Percentiles rank a stretch among this genome's conserved stretches.
These are phyloP conservation scores for Solanum piurae DNA, from an alignment of 257 asterid species.

Conservation along the genomic window DNA sequence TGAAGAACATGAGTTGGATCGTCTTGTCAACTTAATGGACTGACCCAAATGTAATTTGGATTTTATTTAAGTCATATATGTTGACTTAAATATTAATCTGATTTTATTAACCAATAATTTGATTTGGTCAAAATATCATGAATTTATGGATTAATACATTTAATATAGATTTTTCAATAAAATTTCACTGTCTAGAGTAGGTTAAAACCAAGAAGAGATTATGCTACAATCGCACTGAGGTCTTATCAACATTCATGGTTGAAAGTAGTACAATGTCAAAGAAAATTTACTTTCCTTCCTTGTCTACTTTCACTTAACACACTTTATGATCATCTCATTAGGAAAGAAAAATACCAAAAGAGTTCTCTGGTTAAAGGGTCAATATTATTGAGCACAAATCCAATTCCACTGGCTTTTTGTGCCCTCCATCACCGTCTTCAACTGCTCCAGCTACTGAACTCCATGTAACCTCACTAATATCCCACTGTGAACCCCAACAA, in stretches of 20 bases:
- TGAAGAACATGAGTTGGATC: no score
- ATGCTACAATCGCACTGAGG: not conserved
- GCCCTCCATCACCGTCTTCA: not conserved
- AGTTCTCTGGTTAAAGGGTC: not conserved
- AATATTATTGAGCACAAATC: not conserved
- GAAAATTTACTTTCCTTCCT: not conserved
- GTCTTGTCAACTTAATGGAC: no score
- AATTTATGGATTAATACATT: no score
- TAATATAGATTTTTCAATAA: no score
- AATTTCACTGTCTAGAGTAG: not conserved
- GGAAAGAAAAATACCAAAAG: not conserved
- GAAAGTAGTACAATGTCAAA: not conserved
- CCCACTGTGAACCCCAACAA: not conserved
- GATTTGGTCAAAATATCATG: no score
- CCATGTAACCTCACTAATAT: not conserved
- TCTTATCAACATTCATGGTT: not conserved
- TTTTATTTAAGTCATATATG: no score
- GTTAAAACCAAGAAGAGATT: not conserved
- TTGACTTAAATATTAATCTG: no score
- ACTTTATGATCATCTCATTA: not conserved
- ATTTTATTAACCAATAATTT: no score
- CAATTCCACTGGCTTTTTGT: not conserved
- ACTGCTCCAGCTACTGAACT: not conserved
- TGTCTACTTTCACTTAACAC: not conserved
- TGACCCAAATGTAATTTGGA: no score